A percentile compares a stretch with the other conserved stretches of the same genome.
phyloP scores from a whole-genome alignment of 2,329 filamentous ascomycete species.

The Phialocephala subalpina region DNA sequence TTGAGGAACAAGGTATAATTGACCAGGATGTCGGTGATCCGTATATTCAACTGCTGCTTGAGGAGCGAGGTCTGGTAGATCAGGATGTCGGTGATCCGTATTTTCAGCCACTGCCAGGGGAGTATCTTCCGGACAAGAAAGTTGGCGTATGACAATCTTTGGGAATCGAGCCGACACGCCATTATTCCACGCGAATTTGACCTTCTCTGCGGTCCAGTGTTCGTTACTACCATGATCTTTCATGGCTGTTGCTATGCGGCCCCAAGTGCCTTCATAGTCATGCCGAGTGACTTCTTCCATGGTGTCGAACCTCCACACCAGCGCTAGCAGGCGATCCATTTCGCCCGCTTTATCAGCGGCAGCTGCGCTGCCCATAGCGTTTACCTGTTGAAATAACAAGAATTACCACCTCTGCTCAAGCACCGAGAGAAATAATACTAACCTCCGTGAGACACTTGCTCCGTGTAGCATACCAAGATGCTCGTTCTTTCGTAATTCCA shows the following conservation, averaged over 20 bases:
- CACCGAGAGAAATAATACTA: too few relatives aligned
- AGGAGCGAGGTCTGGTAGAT: too few relatives aligned
- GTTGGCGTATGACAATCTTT: not conserved
- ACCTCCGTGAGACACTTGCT: too few relatives aligned
- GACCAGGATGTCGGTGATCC: too few relatives aligned
- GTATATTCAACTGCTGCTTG: too few relatives aligned
- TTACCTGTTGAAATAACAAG: not conserved
- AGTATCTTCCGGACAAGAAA: not conserved
- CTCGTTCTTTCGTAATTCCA: too few relatives aligned
- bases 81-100: too few relatives aligned
- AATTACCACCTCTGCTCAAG: too few relatives aligned
- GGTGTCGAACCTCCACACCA: not conserved
- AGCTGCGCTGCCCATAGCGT: not conserved
- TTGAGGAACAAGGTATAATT: too few relatives aligned
- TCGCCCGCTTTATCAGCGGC: conserved; percentile 1
- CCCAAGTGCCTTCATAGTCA: not conserved
- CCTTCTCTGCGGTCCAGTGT: not conserved
- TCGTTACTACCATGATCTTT: not conserved
- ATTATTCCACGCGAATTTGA: not conserved
- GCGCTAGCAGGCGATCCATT: not conserved
- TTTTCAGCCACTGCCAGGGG: too few relatives aligned
- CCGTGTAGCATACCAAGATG: too few relatives aligned
- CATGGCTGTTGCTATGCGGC: not conserved
- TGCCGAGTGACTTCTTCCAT: not conserved
- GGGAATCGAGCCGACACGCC: not conserved